Percentiles rank a stretch among this genome's conserved stretches.
phyloP scores from a whole-genome alignment of 1,284 basidiomycete species.

The Moesziomyces globuligerus region DNA sequence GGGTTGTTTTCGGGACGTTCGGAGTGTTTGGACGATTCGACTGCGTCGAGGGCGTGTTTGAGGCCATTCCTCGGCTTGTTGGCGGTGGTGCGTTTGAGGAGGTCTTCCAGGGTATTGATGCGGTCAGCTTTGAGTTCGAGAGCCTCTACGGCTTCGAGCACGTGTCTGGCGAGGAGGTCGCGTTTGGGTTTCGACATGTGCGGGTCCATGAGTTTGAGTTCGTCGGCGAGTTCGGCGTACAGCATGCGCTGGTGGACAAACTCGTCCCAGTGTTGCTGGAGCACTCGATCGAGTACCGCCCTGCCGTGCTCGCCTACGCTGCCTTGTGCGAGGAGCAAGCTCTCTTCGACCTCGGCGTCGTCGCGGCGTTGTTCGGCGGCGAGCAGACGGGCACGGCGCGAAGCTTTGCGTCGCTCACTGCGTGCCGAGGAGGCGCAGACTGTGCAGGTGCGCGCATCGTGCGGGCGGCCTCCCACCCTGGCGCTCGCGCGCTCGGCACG shows the following conservation, averaged over 20 bases:
- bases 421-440: conserved; percentile 22
- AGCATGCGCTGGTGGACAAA: conserved; percentile 61
- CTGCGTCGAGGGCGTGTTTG: conserved; percentile 24
- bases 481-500: conserved; percentile 28
- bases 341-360: conserved; percentile 36
- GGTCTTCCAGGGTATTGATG: conserved; percentile 49
- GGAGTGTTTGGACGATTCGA: conserved; percentile 4
- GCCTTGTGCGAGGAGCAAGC: conserved; percentile 12
- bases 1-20: no score
- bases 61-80: conserved; percentile 12
- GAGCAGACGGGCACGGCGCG: conserved; percentile 20
- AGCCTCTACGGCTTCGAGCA: conserved; percentile 61
- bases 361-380: conserved; percentile 21
- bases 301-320: conserved; percentile 2
- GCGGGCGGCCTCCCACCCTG: conserved; percentile 10
- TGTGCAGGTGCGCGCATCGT: conserved; percentile 35
- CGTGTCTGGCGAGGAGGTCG: conserved; percentile 57
- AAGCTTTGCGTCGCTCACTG: conserved; percentile 24
- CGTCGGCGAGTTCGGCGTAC: conserved; percentile 64
- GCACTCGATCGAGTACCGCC: conserved; percentile 19
- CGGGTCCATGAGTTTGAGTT: conserved; percentile 59
- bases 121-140: conserved; percentile 60
- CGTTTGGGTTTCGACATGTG: conserved; percentile 52
- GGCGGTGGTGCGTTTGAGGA: conserved; percentile 3
- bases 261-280: conserved; percentile 63